phyloP scores from a whole-genome alignment of 768 basidiomycete genomes.

The Mycena amicta region DNA sequence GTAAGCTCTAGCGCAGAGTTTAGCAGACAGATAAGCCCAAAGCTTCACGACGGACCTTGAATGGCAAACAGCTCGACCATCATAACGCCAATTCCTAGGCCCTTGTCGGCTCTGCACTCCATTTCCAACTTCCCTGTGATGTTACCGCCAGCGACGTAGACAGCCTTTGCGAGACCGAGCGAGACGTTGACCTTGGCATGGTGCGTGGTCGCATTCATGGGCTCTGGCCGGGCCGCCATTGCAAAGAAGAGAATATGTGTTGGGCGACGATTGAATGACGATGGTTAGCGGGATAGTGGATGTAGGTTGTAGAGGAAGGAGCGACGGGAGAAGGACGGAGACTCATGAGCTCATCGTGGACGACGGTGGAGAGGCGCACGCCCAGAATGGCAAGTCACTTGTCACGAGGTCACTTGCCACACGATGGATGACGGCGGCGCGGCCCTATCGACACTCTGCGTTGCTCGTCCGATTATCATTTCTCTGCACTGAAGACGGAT shows the following conservation, averaged over 20 bases:
- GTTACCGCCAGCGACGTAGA: conserved; percentile 66
- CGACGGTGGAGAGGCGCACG: neutral
- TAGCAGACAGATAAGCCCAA: no score
- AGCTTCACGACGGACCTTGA: conserved; percentile 62
- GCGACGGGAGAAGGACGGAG: conserved; percentile 1
- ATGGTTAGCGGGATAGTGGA: neutral
- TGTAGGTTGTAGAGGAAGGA: neutral
- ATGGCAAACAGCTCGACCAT: conserved; percentile 77
- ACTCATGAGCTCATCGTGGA: conserved; percentile 22
- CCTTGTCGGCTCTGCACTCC: conserved; percentile 74
- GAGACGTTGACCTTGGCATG: conserved; percentile 80
- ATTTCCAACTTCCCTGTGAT: conserved; percentile 79
- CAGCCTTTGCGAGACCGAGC: conserved; percentile 56
- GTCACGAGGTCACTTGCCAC: no score
- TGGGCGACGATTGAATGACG: neutral
- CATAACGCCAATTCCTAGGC: conserved; percentile 73
- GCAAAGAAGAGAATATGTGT: neutral
- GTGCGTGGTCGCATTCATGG: conserved; percentile 81
- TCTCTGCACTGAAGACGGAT: no score
- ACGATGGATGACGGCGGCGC: no score
- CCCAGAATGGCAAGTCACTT: neutral
- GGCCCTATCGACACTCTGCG: no score
- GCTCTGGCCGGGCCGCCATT: conserved; percentile 42
- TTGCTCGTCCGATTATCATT: no score
- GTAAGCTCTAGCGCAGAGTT: conserved; percentile 67